phyloP scores from a whole-genome alignment of 1,284 basidiomycete genomes.

The Singerocomus inundabilis region DNA sequence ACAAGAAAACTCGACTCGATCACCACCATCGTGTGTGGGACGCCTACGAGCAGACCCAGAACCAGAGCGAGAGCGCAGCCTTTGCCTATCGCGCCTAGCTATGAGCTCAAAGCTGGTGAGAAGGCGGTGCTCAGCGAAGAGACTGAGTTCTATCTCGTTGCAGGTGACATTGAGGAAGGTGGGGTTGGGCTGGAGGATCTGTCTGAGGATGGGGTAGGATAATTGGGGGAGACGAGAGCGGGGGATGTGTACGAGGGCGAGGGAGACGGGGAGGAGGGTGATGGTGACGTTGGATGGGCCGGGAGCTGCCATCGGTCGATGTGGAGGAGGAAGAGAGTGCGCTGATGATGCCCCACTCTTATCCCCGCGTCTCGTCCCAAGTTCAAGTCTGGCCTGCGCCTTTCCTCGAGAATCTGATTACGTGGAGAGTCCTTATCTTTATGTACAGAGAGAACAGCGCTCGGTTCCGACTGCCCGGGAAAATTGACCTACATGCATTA shows the following conservation, averaged over 20 bases:
- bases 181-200: conserved; percentile 63
- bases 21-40: conserved; percentile 28
- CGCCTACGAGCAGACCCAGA: conserved; percentile 36
- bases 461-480: not conserved
- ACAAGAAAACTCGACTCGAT: conserved; percentile 65
- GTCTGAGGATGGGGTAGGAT: conserved; percentile 61
- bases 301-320: conserved; percentile 24
- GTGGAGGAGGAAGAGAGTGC: not conserved
- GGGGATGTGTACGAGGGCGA: conserved; percentile 70
- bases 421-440: conserved; percentile 20
- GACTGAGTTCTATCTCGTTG: conserved; percentile 71
- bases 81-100: conserved; percentile 55
- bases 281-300: conserved; percentile 51
- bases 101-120: conserved; percentile 61
- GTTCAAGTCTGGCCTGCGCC: not conserved
- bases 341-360: no score
- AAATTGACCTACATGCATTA: conserved; percentile 1
- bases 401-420: not conserved
- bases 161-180: conserved; percentile 72
- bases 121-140: conserved; percentile 62
- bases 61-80: conserved; percentile 40
- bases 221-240: conserved; percentile 59
- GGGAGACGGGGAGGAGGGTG: conserved; percentile 63
- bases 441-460: conserved; percentile 8
- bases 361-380: no score